Conservation (phyloP, 495 filamentous ascomycete species). For the Xylaria palmicola region DNA sequence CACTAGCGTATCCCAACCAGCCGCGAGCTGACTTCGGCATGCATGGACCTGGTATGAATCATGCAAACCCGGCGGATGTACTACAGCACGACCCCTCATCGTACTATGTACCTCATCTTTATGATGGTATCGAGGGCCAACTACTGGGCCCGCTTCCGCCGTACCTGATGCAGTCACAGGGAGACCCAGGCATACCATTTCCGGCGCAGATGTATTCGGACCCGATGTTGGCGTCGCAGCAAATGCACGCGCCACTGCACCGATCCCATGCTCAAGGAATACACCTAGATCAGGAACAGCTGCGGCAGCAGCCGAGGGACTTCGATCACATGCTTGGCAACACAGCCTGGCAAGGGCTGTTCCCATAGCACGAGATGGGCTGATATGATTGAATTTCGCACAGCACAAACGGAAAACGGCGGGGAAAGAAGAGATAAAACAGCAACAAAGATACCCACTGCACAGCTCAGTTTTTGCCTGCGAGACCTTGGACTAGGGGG, state of each 20-base stretch:
- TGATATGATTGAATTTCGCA: slow-evolving; percentile 23
- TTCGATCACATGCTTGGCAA: slow-evolving; percentile 42
- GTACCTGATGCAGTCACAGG: slow-evolving; percentile 43
- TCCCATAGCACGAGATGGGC: slow-evolving; percentile 31
- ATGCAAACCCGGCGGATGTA: slow-evolving; percentile 21
- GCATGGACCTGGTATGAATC: slow-evolving; percentile 23
- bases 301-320: slow-evolving; percentile 34
- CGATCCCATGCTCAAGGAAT: slow-evolving; percentile 12
- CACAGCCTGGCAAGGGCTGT: slow-evolving; percentile 34
- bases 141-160: slow-evolving; percentile 46
- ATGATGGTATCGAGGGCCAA: slow-evolving; percentile 49
- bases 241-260: slow-evolving; percentile 23
- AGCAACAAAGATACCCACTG: slow-evolving; percentile 31
- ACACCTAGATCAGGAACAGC: slow-evolving; percentile 28
- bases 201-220: slow-evolving; percentile 41
- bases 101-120: slow-evolving; percentile 43
- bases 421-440: not conserved
- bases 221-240: slow-evolving; percentile 25
- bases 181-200: slow-evolving; percentile 37
- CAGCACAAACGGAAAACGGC: not conserved
- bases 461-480: slow-evolving; percentile 17
- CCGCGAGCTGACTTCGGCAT: slow-evolving; percentile 62
- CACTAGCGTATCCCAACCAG: slow-evolving; percentile 86
- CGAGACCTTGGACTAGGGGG: not conserved
- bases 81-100: slow-evolving; percentile 31